These are phyloP conservation scores for Paspalum notatum DNA, from an alignment of 176 grass and related monocot species.

Conservation along the genomic window DNA sequence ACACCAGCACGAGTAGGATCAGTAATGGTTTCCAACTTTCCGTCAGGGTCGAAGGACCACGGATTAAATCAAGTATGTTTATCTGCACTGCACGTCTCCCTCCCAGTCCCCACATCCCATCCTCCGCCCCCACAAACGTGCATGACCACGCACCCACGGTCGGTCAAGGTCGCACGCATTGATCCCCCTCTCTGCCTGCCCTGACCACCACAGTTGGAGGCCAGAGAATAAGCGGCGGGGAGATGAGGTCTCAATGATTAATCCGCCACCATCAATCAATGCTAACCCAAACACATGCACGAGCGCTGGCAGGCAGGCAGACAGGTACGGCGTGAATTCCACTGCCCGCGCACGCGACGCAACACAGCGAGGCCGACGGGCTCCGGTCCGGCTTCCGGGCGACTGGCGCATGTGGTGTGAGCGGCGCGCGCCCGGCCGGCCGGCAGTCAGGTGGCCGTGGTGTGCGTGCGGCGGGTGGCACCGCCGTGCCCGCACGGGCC, in stretches of 20 bases:
- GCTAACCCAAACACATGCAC: neutral
- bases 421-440: too few species aligned
- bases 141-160: neutral
- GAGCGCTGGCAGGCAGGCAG: neutral
- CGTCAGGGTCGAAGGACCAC: neutral
- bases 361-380: neutral
- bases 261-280: neutral
- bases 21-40: neutral
- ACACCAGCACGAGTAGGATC: neutral
- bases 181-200: neutral
- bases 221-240: neutral
- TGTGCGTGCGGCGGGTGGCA: neutral
- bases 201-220: neutral
- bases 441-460: conserved; percentile 6
- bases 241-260: conserved; percentile 3
- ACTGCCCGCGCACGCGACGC: neutral
- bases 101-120: neutral
- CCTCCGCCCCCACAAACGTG: neutral
- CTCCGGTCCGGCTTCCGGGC: neutral
- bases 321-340: neutral
- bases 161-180: neutral
- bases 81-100: neutral
- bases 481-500: too few species aligned
- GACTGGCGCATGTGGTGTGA: neutral
- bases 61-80: neutral